A percentile compares a stretch with the other conserved stretches of the same genome.
phyloP scores from a whole-genome alignment of 2,329 filamentous ascomycete species.

The Didymella keratinophila region DNA sequence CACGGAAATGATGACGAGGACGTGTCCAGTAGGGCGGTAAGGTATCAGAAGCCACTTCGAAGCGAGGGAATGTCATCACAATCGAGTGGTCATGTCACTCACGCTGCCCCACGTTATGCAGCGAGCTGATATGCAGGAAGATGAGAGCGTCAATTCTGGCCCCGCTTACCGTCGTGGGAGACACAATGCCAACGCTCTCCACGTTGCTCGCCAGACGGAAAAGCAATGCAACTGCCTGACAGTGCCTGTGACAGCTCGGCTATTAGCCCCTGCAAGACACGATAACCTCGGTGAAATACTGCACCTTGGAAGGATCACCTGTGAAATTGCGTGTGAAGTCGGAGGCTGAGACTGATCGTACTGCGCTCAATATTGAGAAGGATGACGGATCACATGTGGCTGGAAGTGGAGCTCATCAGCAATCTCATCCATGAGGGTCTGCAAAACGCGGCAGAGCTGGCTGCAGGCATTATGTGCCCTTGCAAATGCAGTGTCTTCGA shows the following conservation, averaged over 20 bases:
- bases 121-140: constrained; percentile 24
- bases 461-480: constrained; percentile 1
- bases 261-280: constrained; percentile 2
- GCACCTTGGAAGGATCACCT: background rate
- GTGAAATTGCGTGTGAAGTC: constrained; percentile 3
- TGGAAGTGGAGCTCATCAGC: background rate
- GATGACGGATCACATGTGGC: background rate
- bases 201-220: constrained; percentile 25
- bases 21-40: background rate
- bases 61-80: background rate
- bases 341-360: constrained; percentile 13
- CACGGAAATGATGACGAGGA: background rate
- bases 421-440: background rate
- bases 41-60: background rate
- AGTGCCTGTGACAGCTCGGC: constrained; percentile 18
- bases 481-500: constrained; percentile 3
- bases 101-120: constrained; percentile 5
- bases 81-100: constrained; percentile 7
- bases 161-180: constrained; percentile 27
- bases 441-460: constrained; percentile 5
- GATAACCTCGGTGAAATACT: background rate
- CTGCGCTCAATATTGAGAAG: constrained; percentile 16
- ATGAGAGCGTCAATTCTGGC: constrained; percentile 21
- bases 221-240: constrained; percentile 17
- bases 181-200: constrained; percentile 28